Evolutionary conservation across 495 filamentous ascomycete species (phyloP).

Genomic region (Aspergillus indologenus): DNA sequence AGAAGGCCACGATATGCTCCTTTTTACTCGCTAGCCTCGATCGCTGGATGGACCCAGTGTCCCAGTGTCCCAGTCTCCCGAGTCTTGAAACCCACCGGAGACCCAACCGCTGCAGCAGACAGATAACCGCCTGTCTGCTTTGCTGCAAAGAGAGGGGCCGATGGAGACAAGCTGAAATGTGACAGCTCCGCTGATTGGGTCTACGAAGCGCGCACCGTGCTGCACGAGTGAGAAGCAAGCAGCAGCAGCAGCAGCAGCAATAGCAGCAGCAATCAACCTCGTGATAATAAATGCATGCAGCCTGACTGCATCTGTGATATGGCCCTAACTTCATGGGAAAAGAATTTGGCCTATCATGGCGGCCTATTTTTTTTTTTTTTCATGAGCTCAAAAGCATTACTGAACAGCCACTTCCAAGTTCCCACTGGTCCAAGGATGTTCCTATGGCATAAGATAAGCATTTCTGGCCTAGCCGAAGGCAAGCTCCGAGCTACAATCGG

Average conservation of each 20-base stretch:
- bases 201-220: constrained; percentile 5
- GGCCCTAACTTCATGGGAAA: too few relatives aligned
- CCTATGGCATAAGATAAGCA: too few relatives aligned
- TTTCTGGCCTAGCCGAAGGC: too few relatives aligned
- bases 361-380: too few relatives aligned
- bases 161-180: constrained; percentile 1
- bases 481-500: too few relatives aligned
- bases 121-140: neutral
- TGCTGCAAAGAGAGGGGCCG: neutral
- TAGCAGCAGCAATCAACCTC: too few relatives aligned
- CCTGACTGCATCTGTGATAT: too few relatives aligned
- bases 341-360: too few relatives aligned
- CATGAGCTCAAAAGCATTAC: too few relatives aligned
- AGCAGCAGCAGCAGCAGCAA: neutral
- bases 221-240: neutral
- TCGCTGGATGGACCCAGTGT: neutral
- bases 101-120: neutral
- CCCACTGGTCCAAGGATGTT: too few relatives aligned
- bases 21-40: neutral
- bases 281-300: neutral
- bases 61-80: neutral
- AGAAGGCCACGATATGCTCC: neutral
- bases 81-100: neutral
- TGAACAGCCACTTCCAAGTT: too few relatives aligned
- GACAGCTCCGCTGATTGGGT: constrained; percentile 1